Base-by-base conservation (phyloP, 2,329 filamentous ascomycete species). In the Teratosphaeria epicoccoides region DNA sequence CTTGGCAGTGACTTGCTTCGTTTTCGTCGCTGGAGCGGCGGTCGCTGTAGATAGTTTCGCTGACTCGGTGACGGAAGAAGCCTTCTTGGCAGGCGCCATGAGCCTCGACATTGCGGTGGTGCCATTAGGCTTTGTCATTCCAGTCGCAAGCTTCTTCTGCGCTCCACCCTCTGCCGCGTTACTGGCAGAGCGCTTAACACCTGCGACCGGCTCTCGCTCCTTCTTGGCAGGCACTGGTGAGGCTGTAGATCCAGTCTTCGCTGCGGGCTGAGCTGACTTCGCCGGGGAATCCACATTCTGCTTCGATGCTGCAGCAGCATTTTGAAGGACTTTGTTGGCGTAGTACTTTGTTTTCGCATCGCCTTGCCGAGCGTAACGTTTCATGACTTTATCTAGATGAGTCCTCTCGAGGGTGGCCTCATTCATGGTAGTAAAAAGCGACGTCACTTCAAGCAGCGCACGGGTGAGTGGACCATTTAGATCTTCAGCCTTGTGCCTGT, bases 331-430 rank as follows among this genome's bases (percentile, higher is more conserved):
- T 53, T 76, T 75, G 29, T 76, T 74, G 4, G 84, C 79, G 46
- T 83, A 70, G 4, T 75, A 75, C 59, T 83, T 83, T 46, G 81
- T 78, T 49, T 83, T 79, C 0, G 78, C 75, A 60, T 86, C 82
- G 24, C 81, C 83, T 60, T 81, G 82, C 61, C 80, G 83, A 54
- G 75, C 76, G 61, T 85, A 80, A 7, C 79, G 76, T 55, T 80
- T 80, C 40, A 82, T 75, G 14, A 86, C 77, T 50, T 78, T 81
- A 52, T 80, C 77, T 51, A 88, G 78, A 61, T 85, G 85, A 40
- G 81, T 78, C 54, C 78, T 82, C 57, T 82, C 78, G 43, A 82
- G 66, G 44, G 75, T 74, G 54, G 77, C 80, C 57, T 76, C 79
- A 47, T 76, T 80, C 43, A 82, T 75, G 52, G 82, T 83, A 29